A percentile compares a stretch with the other conserved stretches of the same genome.
Evolutionary conservation across 2,329 filamentous ascomycete genomes (phyloP).

Genomic region (Botryotinia narcissicola): DNA sequence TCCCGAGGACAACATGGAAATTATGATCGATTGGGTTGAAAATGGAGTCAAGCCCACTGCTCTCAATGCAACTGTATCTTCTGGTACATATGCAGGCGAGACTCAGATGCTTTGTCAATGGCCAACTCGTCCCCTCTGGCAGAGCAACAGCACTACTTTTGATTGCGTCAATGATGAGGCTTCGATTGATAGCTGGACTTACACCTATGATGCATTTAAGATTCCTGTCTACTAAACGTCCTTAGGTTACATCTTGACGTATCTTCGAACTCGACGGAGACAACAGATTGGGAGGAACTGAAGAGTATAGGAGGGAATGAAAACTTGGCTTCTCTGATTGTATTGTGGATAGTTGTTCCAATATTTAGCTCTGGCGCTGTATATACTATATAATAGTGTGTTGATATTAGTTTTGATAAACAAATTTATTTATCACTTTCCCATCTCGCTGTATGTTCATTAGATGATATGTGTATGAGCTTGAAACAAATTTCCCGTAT

Average conservation of each 20-base stretch:
- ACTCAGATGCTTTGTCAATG: constrained; percentile 43
- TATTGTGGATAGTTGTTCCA: neutral
- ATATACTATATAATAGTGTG: neutral
- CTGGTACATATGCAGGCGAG: constrained; percentile 38
- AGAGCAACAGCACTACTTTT: constrained; percentile 28
- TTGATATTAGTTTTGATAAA: neutral
- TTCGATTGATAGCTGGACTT: constrained; percentile 36
- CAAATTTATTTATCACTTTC: neutral
- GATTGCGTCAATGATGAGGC: constrained; percentile 34
- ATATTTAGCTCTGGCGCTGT: neutral
- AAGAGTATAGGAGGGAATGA: neutral
- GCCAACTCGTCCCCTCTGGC: constrained; percentile 41
- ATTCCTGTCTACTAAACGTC: constrained; percentile 25
- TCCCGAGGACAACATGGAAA: constrained; percentile 61
- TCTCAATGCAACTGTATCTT: constrained; percentile 41
- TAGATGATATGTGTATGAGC: no score
- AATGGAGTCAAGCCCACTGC: constrained; percentile 48
- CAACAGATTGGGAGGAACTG: no score
- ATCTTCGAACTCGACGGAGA: no score
- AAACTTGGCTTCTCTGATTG: neutral
- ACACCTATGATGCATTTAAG: constrained; percentile 30
- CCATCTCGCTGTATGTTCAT: no score
- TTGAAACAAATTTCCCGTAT: no score
- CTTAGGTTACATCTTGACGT: neutral
- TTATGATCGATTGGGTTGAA: constrained; percentile 65